phyloP scores from a whole-genome alignment of 345 rosid genomes.

The Citrus cavaleriei region DNA sequence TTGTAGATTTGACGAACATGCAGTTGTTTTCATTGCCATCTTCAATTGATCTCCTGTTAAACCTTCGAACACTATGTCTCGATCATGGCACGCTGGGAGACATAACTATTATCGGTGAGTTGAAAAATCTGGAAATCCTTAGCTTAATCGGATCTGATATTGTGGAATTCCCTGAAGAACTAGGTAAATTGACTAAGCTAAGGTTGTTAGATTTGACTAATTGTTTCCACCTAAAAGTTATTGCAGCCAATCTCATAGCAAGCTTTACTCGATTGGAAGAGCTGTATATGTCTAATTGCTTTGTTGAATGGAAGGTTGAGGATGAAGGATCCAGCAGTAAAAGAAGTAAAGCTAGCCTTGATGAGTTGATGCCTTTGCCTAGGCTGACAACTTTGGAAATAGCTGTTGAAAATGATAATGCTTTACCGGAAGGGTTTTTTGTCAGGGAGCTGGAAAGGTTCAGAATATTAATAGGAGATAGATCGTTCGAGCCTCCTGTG shows the following conservation, averaged over 20 bases:
- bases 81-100: not conserved
- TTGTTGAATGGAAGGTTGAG: too few relatives aligned
- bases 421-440: not conserved
- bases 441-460: not conserved
- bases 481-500: not conserved
- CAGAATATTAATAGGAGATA: not conserved
- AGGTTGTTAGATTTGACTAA: too few relatives aligned
- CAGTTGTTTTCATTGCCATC: too few relatives aligned
- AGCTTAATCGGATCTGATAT: not conserved
- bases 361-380: conserved; percentile 21
- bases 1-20: too few relatives aligned
- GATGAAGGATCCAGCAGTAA: not conserved
- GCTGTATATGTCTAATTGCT: too few relatives aligned
- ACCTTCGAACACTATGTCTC: too few relatives aligned
- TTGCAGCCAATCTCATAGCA: too few relatives aligned
- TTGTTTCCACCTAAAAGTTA: too few relatives aligned
- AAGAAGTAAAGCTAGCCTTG: not conserved
- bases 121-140: not conserved
- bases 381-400: conserved; percentile 1
- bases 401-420: not conserved
- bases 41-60: too few relatives aligned
- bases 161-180: too few relatives aligned
- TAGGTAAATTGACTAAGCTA: too few relatives aligned
- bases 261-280: too few relatives aligned
- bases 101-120: not conserved